Evolutionary conservation across 768 basidiomycete genomes (phyloP).

Genomic region (Suillus variegatus): DNA sequence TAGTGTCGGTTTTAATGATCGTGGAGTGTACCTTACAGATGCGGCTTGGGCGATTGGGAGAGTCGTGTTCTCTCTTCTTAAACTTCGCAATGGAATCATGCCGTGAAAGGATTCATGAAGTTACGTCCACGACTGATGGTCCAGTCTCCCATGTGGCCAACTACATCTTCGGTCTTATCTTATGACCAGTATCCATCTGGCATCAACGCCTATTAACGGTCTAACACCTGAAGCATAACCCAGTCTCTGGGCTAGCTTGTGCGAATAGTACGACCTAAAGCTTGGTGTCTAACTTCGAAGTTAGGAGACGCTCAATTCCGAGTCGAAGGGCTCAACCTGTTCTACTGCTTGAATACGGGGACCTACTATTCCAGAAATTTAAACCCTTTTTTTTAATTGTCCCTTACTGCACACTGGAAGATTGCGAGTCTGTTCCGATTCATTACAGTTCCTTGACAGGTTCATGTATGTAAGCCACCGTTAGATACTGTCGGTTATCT

Average conservation of each 20-base stretch:
- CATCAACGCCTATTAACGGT: slow-evolving; percentile 45
- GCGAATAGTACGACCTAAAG: not conserved
- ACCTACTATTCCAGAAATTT: not conserved
- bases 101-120: slow-evolving; percentile 52
- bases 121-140: slow-evolving; percentile 47
- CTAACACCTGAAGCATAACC: slow-evolving; percentile 36
- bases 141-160: slow-evolving; percentile 63
- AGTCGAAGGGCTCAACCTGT: not conserved
- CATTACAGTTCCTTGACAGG: not conserved
- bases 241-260: slow-evolving; percentile 4
- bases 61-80: slow-evolving; percentile 46
- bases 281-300: not conserved
- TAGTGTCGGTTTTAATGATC: slow-evolving; percentile 64
- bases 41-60: slow-evolving; percentile 19
- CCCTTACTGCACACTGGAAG: not conserved
- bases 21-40: slow-evolving; percentile 51
- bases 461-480: not conserved
- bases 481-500: not conserved
- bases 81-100: slow-evolving; percentile 52
- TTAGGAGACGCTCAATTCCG: not conserved
- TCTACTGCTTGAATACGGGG: not conserved
- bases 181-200: slow-evolving; percentile 51
- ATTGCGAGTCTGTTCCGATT: not conserved
- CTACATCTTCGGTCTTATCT: slow-evolving; percentile 39
- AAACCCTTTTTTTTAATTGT: not conserved